phyloP scores from a whole-genome alignment of 805 yeast genomes.

The Metschnikowia arizonensis region DNA sequence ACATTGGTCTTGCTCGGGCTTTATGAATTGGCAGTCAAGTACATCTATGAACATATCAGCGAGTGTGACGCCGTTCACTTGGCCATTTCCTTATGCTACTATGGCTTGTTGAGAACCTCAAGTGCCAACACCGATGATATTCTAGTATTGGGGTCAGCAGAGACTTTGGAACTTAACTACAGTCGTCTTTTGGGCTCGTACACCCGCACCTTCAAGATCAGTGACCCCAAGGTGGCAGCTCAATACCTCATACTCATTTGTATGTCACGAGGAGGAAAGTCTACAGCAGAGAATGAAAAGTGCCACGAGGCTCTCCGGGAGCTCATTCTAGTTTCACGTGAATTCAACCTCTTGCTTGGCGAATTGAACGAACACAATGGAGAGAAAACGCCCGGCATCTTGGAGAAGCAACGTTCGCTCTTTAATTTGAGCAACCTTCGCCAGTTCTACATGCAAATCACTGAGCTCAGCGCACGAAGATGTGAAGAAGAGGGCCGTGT shows the following conservation, averaged over 20 bases:
- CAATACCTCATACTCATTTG: slow-evolving; percentile 78
- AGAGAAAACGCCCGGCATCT: slow-evolving; percentile 71
- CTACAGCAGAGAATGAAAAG: slow-evolving; percentile 45
- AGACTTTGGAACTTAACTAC: slow-evolving; percentile 41
- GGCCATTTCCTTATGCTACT: slow-evolving; percentile 73
- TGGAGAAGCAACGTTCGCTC: slow-evolving; percentile 71
- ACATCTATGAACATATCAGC: slow-evolving; percentile 52
- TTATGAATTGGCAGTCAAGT: slow-evolving; percentile 74
- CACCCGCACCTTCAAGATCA: slow-evolving; percentile 73
- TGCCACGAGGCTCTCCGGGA: slow-evolving; percentile 81
- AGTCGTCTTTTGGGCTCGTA: slow-evolving; percentile 73
- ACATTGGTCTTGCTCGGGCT: slow-evolving; percentile 71
- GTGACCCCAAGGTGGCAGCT: slow-evolving; percentile 89
- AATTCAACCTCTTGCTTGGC: slow-evolving; percentile 79
- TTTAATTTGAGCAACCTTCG: slow-evolving; percentile 55
- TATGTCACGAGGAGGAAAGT: slow-evolving; percentile 36
- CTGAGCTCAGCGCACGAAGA: slow-evolving; percentile 77
- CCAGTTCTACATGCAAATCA: slow-evolving; percentile 63
- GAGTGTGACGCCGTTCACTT: slow-evolving; percentile 89
- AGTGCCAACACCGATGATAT: slow-evolving; percentile 34
- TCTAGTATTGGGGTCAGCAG: slow-evolving; percentile 29
- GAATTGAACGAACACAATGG: slow-evolving; percentile 69
- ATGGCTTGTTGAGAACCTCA: slow-evolving; percentile 59
- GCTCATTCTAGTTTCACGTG: slow-evolving; percentile 80
- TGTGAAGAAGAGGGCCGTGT: slow-evolving; percentile 91